A percentile compares a stretch with the other conserved stretches of the same genome.
Conservation (phyloP, 768 basidiomycete genomes). For the Suillus occidentalis region DNA sequence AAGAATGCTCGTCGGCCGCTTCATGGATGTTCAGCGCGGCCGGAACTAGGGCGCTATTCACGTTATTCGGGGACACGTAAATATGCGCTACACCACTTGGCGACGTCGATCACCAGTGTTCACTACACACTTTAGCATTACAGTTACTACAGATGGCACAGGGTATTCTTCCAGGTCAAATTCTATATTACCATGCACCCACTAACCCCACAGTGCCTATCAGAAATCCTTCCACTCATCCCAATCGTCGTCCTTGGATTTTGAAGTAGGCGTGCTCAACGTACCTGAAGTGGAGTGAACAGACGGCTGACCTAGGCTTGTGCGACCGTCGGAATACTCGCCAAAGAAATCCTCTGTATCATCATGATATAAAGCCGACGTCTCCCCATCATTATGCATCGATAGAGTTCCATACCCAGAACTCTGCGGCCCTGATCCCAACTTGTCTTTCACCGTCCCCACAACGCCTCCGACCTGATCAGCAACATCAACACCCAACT, state of each 20-base stretch:
- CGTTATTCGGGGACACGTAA: not conserved
- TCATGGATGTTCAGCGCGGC: not conserved
- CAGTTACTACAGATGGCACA: not conserved
- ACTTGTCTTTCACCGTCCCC: conserved; percentile 56
- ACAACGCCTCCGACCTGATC: conserved; percentile 73
- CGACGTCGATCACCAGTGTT: not conserved
- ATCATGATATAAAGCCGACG: conserved; percentile 62
- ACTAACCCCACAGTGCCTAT: conserved; percentile 22
- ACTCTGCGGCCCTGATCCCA: conserved; percentile 56
- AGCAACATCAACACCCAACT: conserved; percentile 84
- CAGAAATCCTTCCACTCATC: conserved; percentile 83
- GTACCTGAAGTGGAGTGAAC: conserved; percentile 10
- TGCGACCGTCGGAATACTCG: conserved; percentile 28
- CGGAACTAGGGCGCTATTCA: not conserved
- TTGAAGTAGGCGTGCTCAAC: conserved; percentile 23
- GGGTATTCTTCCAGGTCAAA: not conserved
- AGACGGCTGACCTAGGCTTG: conserved; percentile 15
- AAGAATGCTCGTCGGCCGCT: not conserved
- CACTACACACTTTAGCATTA: not conserved
- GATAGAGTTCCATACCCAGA: conserved; percentile 51
- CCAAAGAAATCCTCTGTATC: conserved; percentile 62
- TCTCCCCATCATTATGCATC: conserved; percentile 49
- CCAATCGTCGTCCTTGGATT: conserved; percentile 57
- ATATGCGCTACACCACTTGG: not conserved
- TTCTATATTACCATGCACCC: not conserved